Base-by-base conservation (phyloP, 441 rosid species). In the Corymbia citriodora region DNA sequence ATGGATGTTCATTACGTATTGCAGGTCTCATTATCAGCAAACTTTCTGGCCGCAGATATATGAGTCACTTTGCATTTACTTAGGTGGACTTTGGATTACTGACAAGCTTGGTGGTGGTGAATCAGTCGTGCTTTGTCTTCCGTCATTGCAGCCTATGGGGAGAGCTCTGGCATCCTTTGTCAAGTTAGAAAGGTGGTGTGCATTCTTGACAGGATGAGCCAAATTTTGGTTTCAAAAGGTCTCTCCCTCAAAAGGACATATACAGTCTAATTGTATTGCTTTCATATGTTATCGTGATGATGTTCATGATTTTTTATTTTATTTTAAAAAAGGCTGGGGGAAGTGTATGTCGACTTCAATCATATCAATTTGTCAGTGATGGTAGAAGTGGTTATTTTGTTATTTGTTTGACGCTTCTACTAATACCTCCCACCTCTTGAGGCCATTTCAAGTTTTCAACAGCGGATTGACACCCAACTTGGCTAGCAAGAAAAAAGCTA, bases 1-100 rank as follows among this genome's bases (percentile, higher is more conserved):
- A 59, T 29, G 45, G 40, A 48, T 55, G 48, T 45, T 31, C 53
- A 55, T 61, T 49, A 33, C 63, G 89, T 87, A 87, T 25, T 91
- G 91, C 95, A 97, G 98, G 98, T 98, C 50, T 92, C 99, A 4
- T 91, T 98, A 61, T 90, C 97, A 23, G 93, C 93, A 82, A 96
- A 96, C 94, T 98, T 98, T 92, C 99, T 98, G n/a, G 93, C 92
- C 3, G 96, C 97, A 27, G 99, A 97, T 92, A 92, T 97, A 61
- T 97, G 93, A 95, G 88, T 91, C 79, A 23, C 83, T 79, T 45
- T 23, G 53, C 85, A 25, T 23, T 2, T 29, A 23, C 3, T 79
- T 45, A 13, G 17, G 7, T 45, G 45, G 53, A 45, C 18, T 23
- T 79, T 18, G 18, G 52, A 23, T 45, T 79, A 45, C 10, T 79